Evolutionary conservation across 73 alveolate species (phyloP).

Genomic region (Paramecium pentaurelia): DNA sequence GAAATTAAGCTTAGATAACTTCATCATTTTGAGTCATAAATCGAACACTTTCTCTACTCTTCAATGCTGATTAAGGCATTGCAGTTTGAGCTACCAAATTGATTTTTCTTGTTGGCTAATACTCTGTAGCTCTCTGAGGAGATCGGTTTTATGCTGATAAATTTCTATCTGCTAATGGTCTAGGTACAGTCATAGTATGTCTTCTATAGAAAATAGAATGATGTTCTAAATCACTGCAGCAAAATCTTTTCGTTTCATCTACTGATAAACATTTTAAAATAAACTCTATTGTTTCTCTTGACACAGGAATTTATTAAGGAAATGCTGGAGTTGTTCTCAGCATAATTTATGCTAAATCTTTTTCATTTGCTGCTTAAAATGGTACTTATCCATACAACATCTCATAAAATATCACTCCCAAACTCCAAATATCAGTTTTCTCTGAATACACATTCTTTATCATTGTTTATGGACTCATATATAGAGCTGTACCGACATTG

Average conservation of each 20-base stretch:
- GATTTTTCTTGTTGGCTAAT: background rate
- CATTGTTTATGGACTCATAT: constrained; percentile 59
- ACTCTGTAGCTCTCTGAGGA: background rate
- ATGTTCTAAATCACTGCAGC: constrained; percentile 7
- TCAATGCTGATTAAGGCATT: constrained; percentile 11
- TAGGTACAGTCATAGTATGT: constrained; percentile 8
- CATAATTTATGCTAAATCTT: background rate
- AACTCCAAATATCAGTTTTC: constrained; percentile 59
- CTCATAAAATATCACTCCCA: constrained; percentile 52
- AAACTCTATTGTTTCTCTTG: constrained; percentile 4
- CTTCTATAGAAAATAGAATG: constrained; percentile 22
- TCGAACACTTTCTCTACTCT: background rate
- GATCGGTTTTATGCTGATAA: background rate
- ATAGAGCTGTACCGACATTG: constrained; percentile 56
- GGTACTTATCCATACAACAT: constrained; percentile 53
- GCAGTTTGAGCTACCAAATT: background rate
- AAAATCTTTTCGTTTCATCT: background rate
- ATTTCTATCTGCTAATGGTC: constrained; percentile 17
- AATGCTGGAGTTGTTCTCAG: background rate
- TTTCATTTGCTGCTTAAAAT: constrained; percentile 13
- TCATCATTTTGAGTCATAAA: background rate
- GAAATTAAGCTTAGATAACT: background rate
- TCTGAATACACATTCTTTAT: constrained; percentile 41
- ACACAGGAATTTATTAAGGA: background rate
- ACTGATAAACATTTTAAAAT: constrained; percentile 4